Base-by-base conservation (phyloP, 1,139 yeast genomes). In the Protomyces lactucae-debilis region DNA sequence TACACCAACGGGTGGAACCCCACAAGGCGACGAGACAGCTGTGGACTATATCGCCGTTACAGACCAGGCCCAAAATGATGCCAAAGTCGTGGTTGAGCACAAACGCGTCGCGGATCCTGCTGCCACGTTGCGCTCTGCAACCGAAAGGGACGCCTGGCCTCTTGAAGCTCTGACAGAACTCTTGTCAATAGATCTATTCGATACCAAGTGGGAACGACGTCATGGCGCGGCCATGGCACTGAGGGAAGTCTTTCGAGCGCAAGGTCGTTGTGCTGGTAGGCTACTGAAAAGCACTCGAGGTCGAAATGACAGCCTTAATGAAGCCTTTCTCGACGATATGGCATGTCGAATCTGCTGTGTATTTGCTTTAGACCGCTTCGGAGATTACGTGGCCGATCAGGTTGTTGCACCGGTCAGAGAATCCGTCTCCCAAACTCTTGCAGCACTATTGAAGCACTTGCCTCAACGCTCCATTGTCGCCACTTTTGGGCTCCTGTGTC, bases 321-420 rank as follows among this genome's bases (percentile, higher is more conserved):
- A 79, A 28, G 82, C 80, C 45, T 88, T 93, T 66, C 79, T 95
- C 48, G 97, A 93, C 73, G 99, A 95, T 74, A 79, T 93, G 69
- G 87, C 96, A 0, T 91, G 95, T 36, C 82, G 97, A 67, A 74
- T 95, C 55, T 82, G 96, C 73, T 88, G 96, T 14, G 79, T 95
- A 23, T 90, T 95, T 76, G 95, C 97, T 2, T 80, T 93, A 65
- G 99, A 95, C 76, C 78, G 98, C 71, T 95, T 95, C 76, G 99
- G 98, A 64, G 99, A 95, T 76, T 95, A 89, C 74, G 96, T 95
- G 48, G 88, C 96, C 56, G 99, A 95, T 74, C 95, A 96, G 6
- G 99, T 95, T 16, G 96, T 95, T 51, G 99, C 98, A 0, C 99
- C 99, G 0, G 98, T 95, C 2, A 80, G 99, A 71, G 99, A 95